Percentiles rank a stretch among this genome's conserved stretches.
Evolutionary conservation across 1,284 basidiomycete species (phyloP).

Genomic region (Meripilus lineatus): DNA sequence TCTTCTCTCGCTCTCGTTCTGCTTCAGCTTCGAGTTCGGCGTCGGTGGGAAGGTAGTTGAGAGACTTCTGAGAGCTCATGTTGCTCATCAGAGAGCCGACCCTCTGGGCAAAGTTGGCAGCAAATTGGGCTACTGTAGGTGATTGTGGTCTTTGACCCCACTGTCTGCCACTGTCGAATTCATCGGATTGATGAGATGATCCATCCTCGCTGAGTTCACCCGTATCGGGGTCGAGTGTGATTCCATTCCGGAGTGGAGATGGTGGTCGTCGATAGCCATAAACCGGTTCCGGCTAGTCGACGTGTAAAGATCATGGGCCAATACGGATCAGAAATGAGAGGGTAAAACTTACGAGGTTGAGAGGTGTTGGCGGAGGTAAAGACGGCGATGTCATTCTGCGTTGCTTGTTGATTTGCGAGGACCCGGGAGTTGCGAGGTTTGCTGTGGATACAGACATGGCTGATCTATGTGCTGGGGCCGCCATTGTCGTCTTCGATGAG

Average conservation of each 20-base stretch:
- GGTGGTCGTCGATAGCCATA: constrained; percentile 44
- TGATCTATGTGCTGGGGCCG: constrained; percentile 24
- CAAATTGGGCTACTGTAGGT: constrained; percentile 65
- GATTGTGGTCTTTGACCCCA: constrained; percentile 51
- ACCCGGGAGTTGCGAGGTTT: constrained; percentile 24
- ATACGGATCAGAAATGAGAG: constrained; percentile 4
- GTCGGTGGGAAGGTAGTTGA: constrained; percentile 50
- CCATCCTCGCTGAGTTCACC: constrained; percentile 52
- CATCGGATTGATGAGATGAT: constrained; percentile 41
- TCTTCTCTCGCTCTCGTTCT: constrained; percentile 65
- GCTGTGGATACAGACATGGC: constrained; percentile 24
- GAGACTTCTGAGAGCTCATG: constrained; percentile 40
- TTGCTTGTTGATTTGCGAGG: constrained; percentile 18
- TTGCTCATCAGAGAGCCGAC: constrained; percentile 58
- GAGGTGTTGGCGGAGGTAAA: constrained; percentile 28
- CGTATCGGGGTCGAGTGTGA: constrained; percentile 44
- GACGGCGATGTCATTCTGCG: constrained; percentile 32
- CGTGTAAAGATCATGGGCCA: too few relatives aligned
- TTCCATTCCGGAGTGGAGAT: constrained; percentile 63
- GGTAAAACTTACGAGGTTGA: constrained; percentile 28
- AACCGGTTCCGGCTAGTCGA: constrained; percentile 33
- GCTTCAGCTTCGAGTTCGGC: constrained; percentile 77
- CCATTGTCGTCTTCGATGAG: constrained; percentile 26
- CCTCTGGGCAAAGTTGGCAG: constrained; percentile 64
- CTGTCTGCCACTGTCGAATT: constrained; percentile 33